Percentiles rank a stretch among this genome's conserved stretches.
phyloP scores from a whole-genome alignment of 768 basidiomycete species.

The Asterophora parasitica region DNA sequence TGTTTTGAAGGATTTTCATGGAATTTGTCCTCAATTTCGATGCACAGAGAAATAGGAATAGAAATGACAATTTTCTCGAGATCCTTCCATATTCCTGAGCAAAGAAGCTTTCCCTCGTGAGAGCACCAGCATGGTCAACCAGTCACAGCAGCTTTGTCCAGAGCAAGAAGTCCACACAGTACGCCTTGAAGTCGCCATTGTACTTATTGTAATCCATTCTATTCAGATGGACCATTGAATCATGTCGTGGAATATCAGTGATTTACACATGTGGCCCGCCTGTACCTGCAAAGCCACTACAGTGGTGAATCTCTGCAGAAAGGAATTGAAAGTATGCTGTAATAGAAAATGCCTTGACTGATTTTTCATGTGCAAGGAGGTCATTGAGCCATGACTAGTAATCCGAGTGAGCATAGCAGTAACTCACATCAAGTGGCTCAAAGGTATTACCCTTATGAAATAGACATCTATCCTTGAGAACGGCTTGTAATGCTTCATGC shows the following conservation, averaged over 20 bases:
- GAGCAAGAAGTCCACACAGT: not conserved
- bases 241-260: not conserved
- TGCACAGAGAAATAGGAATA: not conserved
- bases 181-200: not conserved
- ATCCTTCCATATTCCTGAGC: constrained; percentile 1
- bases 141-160: not conserved
- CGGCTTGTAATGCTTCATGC: too few relatives aligned
- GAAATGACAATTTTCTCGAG: not conserved
- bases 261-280: constrained; percentile 1
- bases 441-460: too few relatives aligned
- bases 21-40: constrained; percentile 5
- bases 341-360: not conserved
- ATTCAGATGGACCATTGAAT: not conserved
- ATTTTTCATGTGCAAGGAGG: not conserved
- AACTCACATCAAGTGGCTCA: too few relatives aligned
- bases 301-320: not conserved
- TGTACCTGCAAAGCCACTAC: not conserved
- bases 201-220: not conserved
- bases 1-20: not conserved
- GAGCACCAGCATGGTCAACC: constrained; percentile 1
- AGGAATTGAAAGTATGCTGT: constrained; percentile 1
- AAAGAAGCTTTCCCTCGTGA: not conserved
- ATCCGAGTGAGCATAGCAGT: too few relatives aligned
- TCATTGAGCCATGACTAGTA: too few relatives aligned
- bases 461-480: too few relatives aligned